These are phyloP conservation scores for Globisporangium cystogenes DNA, from an alignment of 352 stramenopile genomes.

Conservation along the genomic window DNA sequence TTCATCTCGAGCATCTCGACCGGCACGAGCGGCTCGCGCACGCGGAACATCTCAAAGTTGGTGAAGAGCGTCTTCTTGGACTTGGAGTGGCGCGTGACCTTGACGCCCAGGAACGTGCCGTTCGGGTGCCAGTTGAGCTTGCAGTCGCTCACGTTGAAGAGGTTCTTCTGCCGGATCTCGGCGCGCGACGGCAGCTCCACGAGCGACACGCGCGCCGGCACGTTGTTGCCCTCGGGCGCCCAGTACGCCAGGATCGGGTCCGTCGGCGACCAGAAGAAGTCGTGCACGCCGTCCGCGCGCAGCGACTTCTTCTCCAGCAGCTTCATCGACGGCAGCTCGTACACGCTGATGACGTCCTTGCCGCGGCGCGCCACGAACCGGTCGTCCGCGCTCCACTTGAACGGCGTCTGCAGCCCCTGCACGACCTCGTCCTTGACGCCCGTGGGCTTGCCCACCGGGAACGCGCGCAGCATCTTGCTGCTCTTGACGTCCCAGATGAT, in stretches of 20 bases:
- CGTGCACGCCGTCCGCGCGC: constrained; percentile 91
- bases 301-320: constrained; percentile 98
- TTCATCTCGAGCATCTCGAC: constrained; percentile 99
- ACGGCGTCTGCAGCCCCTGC: constrained; percentile 75
- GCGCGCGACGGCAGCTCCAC: constrained; percentile 94
- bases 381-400: constrained; percentile 97
- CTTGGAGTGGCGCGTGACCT: constrained; percentile 87
- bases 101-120: constrained; percentile 92
- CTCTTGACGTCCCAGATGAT: constrained; percentile 96
- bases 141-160: constrained; percentile 96
- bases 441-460: constrained; percentile 75
- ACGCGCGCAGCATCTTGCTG: constrained; percentile 79
- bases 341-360: constrained; percentile 91
- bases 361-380: constrained; percentile 94
- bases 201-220: constrained; percentile 95
- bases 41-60: constrained; percentile 98
- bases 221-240: constrained; percentile 93
- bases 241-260: constrained; percentile 95
- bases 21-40: constrained; percentile 93
- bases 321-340: constrained; percentile 95
- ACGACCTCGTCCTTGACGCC: constrained; percentile 69
- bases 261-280: constrained; percentile 98
- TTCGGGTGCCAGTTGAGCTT: constrained; percentile 96
- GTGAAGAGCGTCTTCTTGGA: constrained; percentile 99
- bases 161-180: constrained; percentile 97